phyloP scores from a whole-genome alignment of 2,329 filamentous ascomycete species.

The Monosporascus sp. region DNA sequence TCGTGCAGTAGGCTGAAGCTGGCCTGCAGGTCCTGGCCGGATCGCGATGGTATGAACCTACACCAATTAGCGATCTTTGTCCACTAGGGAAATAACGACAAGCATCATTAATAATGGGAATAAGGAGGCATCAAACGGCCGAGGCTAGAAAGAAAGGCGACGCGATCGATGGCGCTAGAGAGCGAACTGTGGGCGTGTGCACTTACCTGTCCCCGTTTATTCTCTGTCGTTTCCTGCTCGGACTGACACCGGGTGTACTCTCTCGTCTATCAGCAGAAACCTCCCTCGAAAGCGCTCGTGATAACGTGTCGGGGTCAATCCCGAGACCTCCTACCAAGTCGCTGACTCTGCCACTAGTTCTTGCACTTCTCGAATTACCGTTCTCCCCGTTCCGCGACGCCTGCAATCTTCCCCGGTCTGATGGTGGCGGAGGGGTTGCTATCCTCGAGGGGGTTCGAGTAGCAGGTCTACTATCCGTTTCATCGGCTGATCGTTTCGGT shows the following conservation, averaged over 20 bases:
- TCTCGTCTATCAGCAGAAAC: constrained; percentile 46
- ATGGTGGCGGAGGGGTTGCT: constrained; percentile 39
- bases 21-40: constrained; percentile 87
- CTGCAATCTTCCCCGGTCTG: constrained; percentile 38
- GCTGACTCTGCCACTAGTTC: constrained; percentile 29
- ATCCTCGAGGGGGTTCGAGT: constrained; percentile 30
- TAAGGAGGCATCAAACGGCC: not conserved
- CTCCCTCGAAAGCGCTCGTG: constrained; percentile 46
- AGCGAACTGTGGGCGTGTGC: not conserved
- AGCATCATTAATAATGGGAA: not conserved
- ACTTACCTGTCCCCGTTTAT: constrained; percentile 57
- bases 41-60: constrained; percentile 92
- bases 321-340: constrained; percentile 30
- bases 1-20: constrained; percentile 90
- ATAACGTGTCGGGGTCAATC: constrained; percentile 45
- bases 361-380: constrained; percentile 25
- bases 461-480: constrained; percentile 30
- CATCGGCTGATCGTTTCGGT: constrained; percentile 25
- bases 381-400: constrained; percentile 34
- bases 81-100: too few species aligned
- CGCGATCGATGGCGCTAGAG: not conserved
- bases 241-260: constrained; percentile 47
- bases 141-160: not conserved
- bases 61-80: constrained; percentile 6
- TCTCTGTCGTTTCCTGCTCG: constrained; percentile 53